Percentiles rank a stretch among this genome's conserved stretches.
phyloP scores from a whole-genome alignment of 176 grass and related monocot species.

The Oryza officinalis region DNA sequence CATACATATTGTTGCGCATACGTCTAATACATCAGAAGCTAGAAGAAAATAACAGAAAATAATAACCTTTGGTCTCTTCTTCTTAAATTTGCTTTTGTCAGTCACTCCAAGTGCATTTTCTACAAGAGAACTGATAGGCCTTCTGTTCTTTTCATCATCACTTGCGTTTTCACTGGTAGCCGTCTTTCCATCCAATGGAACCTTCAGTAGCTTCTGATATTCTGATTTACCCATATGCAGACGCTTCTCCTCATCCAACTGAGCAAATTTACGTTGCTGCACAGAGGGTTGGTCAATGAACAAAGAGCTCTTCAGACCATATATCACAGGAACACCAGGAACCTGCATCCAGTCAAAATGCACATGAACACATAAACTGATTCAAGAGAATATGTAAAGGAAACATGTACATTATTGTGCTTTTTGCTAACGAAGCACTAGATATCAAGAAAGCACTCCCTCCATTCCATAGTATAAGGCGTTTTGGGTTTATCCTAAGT shows the following conservation, averaged over 20 bases:
- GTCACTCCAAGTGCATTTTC: constrained; percentile 42
- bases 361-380: background rate
- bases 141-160: constrained; percentile 30
- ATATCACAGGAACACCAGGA: constrained; percentile 84
- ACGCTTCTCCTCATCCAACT: constrained; percentile 61
- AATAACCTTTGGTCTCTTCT: constrained; percentile 73
- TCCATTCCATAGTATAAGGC: too few species aligned
- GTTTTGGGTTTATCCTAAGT: too few species aligned
- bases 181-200: constrained; percentile 30
- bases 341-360: constrained; percentile 45
- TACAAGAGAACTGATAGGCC: constrained; percentile 37
- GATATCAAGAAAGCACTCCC: too few species aligned
- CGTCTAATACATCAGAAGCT: background rate
- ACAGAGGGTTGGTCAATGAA: constrained; percentile 74
- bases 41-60: constrained; percentile 10
- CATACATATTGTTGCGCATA: background rate
- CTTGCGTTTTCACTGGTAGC: constrained; percentile 28
- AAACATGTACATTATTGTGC: background rate
- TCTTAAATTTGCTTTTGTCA: constrained; percentile 78
- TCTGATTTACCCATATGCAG: constrained; percentile 71
- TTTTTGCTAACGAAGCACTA: background rate
- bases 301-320: constrained; percentile 68
- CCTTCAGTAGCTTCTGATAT: constrained; percentile 54
- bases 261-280: constrained; percentile 64
- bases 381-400: background rate